A percentile compares a stretch with the other conserved stretches of the same genome.
Evolutionary conservation across 495 filamentous ascomycete genomes (phyloP).

Genomic region (Staphylotrichum tortipilum): DNA sequence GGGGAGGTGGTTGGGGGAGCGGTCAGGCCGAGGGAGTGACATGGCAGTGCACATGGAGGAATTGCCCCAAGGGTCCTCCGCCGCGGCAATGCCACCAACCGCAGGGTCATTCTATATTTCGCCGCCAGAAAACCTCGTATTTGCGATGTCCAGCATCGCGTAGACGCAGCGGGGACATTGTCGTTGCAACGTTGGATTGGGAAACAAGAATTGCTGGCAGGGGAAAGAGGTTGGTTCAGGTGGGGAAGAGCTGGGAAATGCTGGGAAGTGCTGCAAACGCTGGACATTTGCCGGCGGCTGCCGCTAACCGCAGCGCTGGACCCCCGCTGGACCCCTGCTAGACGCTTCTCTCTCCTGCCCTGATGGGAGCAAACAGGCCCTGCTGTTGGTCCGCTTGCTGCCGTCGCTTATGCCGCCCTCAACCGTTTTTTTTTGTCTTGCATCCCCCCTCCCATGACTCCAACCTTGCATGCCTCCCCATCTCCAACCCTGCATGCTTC

Average conservation of each 20-base stretch:
- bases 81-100: neutral
- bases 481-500: too few species aligned
- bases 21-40: neutral
- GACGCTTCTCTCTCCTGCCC: slow-evolving; percentile 2
- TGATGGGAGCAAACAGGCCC: neutral
- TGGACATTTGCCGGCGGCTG: neutral
- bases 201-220: neutral
- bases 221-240: neutral
- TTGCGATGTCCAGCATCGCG: neutral
- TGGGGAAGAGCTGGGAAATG: too few species aligned
- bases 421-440: slow-evolving; percentile 1
- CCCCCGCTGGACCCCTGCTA: too few species aligned
- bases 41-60: too few species aligned
- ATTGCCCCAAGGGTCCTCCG: too few species aligned
- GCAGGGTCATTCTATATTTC: neutral
- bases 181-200: neutral
- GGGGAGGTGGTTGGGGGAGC: neutral
- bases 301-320: too few species aligned
- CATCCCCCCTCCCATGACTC: too few species aligned
- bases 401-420: neutral
- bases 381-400: neutral
- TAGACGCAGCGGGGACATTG: neutral
- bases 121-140: neutral
- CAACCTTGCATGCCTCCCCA: too few species aligned
- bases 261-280: too few species aligned